These are phyloP conservation scores for Pseudozyma thailandica DNA, from an alignment of 1,284 basidiomycete genomes.

Conservation along the genomic window DNA sequence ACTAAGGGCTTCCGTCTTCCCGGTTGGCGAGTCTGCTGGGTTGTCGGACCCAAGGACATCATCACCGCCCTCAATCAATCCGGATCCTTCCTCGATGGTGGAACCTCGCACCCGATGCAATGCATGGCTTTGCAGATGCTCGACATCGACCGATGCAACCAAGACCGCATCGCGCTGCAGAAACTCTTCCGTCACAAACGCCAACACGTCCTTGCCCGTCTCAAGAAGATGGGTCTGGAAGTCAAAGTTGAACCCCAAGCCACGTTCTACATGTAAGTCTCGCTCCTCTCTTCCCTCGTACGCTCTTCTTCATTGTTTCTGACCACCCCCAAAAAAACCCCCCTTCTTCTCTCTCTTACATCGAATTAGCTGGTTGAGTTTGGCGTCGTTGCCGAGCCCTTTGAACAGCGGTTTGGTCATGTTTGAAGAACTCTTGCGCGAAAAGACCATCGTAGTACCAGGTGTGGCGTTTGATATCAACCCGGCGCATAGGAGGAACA, in stretches of 20 bases:
- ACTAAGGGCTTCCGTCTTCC: slow-evolving; percentile 78
- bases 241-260: slow-evolving; percentile 64
- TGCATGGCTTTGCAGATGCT: slow-evolving; percentile 58
- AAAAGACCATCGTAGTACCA: slow-evolving; percentile 87
- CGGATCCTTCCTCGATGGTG: slow-evolving; percentile 58
- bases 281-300: no score
- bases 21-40: slow-evolving; percentile 79
- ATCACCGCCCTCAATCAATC: slow-evolving; percentile 56
- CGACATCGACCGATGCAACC: slow-evolving; percentile 73
- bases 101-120: slow-evolving; percentile 57
- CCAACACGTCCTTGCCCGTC: slow-evolving; percentile 85
- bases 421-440: slow-evolving; percentile 92
- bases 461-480: slow-evolving; percentile 77
- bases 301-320: no score
- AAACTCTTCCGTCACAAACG: slow-evolving; percentile 87
- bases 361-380: slow-evolving; percentile 89
- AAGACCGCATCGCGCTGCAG: slow-evolving; percentile 75
- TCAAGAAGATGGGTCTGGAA: slow-evolving; percentile 74
- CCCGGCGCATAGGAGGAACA: slow-evolving; percentile 75
- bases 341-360: no score
- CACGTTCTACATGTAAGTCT: slow-evolving; percentile 82
- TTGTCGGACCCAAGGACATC: slow-evolving; percentile 73
- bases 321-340: no score
- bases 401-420: slow-evolving; percentile 90
- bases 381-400: slow-evolving; percentile 80